A percentile compares a stretch with the other conserved stretches of the same genome.
These are phyloP conservation scores for Colletotrichum sp. DNA, from an alignment of 2,329 filamentous ascomycete genomes.

Conservation along the genomic window DNA sequence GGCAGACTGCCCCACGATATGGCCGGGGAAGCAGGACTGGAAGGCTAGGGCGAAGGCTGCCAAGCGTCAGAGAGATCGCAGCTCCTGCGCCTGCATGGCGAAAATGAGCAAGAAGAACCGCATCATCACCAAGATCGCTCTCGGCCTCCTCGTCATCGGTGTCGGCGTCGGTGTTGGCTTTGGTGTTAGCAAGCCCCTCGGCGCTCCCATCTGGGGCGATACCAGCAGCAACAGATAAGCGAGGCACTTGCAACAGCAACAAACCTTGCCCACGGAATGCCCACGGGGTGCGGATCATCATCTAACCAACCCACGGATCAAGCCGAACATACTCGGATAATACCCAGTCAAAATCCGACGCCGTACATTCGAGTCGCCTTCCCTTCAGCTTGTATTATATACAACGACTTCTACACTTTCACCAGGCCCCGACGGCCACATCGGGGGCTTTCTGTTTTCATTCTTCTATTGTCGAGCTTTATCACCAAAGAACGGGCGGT, in stretches of 20 bases:
- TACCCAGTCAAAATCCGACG: not conserved
- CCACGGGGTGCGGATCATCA: not conserved
- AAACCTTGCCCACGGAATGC: not conserved
- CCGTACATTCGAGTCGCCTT: conserved; percentile 6
- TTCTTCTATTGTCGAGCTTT: not conserved
- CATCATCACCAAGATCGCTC: conserved; percentile 58
- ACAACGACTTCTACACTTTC: conserved; percentile 5
- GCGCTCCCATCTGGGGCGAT: conserved; percentile 60
- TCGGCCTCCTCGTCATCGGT: conserved; percentile 57
- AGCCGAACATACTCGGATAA: not conserved
- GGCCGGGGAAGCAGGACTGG: conserved; percentile 66
- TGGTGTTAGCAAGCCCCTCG: conserved; percentile 65
- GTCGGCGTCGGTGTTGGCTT: conserved; percentile 62
- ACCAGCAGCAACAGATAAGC: not conserved
- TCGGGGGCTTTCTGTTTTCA: not conserved
- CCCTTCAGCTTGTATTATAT: conserved; percentile 18
- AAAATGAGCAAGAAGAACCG: conserved; percentile 58
- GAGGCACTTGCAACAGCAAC: not conserved
- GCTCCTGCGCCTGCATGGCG: conserved; percentile 58
- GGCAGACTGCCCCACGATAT: conserved; percentile 56
- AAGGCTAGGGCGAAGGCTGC: conserved; percentile 62
- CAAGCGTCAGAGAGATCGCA: conserved; percentile 47
- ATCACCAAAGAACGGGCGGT: not conserved
- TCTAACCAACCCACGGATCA: not conserved
- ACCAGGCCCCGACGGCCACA: not conserved